phyloP scores from a whole-genome alignment of 768 basidiomycete genomes.

The Hygrophoropsis aurantiaca region DNA sequence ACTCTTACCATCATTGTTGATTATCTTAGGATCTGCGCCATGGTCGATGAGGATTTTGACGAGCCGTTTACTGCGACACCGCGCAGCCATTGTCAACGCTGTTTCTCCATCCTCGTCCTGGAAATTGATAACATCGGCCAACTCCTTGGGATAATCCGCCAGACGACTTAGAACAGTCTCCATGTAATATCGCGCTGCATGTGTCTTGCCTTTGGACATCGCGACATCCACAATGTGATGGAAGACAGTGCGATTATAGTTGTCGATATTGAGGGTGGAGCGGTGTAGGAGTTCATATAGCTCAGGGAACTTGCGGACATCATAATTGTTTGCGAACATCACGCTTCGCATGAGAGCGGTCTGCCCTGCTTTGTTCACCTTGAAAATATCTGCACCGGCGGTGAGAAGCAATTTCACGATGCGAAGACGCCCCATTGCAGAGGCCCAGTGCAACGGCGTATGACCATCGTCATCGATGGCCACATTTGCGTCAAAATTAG shows the following conservation, averaged over 20 bases:
- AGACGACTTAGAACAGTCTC: conserved; percentile 88
- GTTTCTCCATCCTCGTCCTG: conserved; percentile 99
- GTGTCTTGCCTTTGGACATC: conserved; percentile 95
- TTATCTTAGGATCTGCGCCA: conserved; percentile 92
- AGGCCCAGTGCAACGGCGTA: conserved; percentile 97
- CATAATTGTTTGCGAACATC: conserved; percentile 99
- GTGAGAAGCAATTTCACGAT: conserved; percentile 93
- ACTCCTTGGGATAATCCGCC: conserved; percentile 90
- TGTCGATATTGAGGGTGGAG: conserved; percentile 99
- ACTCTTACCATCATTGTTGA: conserved; percentile 93
- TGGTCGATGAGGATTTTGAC: conserved; percentile 96
- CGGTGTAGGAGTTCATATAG: conserved; percentile 95
- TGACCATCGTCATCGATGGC: conserved; percentile 98
- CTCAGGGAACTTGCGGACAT: conserved; percentile 97
- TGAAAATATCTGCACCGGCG: conserved; percentile 95
- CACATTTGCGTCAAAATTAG: conserved; percentile 93
- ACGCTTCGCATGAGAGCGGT: conserved; percentile 98
- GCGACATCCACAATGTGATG: conserved; percentile 98
- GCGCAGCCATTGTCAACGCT: conserved; percentile 92
- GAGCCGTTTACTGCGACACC: conserved; percentile 92
- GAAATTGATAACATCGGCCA: conserved; percentile 98
- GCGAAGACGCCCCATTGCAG: conserved; percentile 96
- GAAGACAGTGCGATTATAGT: conserved; percentile 95
- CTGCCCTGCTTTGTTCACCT: conserved; percentile 94
- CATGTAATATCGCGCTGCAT: conserved; percentile 98